Base-by-base conservation (phyloP, 169 alveolate genomes). In the Neospora caninum region DNA sequence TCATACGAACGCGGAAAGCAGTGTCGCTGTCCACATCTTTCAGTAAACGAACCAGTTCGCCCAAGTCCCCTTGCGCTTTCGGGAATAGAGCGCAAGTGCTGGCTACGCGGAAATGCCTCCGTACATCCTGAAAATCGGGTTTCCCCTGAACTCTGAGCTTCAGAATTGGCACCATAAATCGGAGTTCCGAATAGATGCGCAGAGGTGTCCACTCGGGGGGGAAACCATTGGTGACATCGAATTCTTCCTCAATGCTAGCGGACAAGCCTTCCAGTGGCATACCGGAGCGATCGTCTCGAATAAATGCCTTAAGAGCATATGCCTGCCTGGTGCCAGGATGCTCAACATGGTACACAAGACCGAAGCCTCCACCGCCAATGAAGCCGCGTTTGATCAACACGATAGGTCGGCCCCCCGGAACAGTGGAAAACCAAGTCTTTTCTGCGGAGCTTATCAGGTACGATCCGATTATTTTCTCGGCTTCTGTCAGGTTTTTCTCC, bases 1-100 rank as follows among this genome's bases (percentile, higher is more conserved):
- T 78, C 87, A 78, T 78, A 34, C 87, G 87, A 16, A 39, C 43
- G 31, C 18, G 0, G 87, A 31, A 78, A 22, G 87, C 39, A 7
- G 4, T 22, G 13, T 29, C 25, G 0, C 43, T 34, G 87, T 78
- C 87, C 31, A 27, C 13, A 22, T 78, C 41, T 38, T 9, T 16
- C 9, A 78, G 87, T 64, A 64, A 29, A 29, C 2, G 34, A 25
- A 29, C 78, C 10, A 20, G 45, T 34, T 34, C 41, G 18, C 0
- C 29, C 43, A 78, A 31, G 45, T 78, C 87, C n/a, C 87, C 87
- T 78, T 78, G 87, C 6, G 87, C 87, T 25, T 78, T 78, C 53
- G 87, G 87, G n/a, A 78, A 78, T 39, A 78, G 45, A 9, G 34
- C 41, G 34, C 87, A 78, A 78, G 43, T 20, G 43, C 34, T 78